A percentile compares a stretch with the other conserved stretches of the same genome.
These are phyloP conservation scores for Boletus tylopilopsis DNA, from an alignment of 768 basidiomycete species.

Conservation along the genomic window DNA sequence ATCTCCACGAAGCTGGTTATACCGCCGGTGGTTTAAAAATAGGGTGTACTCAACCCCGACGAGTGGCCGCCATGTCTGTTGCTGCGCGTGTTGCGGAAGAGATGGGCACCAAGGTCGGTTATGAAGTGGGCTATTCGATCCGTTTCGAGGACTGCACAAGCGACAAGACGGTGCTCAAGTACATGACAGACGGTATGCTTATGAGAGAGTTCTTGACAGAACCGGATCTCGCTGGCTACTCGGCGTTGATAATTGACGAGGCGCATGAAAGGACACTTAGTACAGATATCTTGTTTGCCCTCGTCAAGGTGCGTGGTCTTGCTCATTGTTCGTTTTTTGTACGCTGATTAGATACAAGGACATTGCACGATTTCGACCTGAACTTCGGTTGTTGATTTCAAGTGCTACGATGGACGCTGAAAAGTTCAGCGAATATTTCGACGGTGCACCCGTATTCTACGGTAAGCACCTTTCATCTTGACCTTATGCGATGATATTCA, in stretches of 20 bases:
- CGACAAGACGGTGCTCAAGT: slow-evolving; percentile 98
- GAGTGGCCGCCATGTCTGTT: slow-evolving; percentile 99
- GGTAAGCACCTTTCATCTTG: slow-evolving; percentile 43
- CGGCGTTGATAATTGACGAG: slow-evolving; percentile 95
- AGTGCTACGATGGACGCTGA: slow-evolving; percentile 97
- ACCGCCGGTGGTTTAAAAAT: slow-evolving; percentile 84
- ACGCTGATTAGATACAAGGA: slow-evolving; percentile 47
- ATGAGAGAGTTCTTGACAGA: slow-evolving; percentile 96
- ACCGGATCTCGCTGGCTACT: slow-evolving; percentile 92
- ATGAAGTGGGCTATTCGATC: slow-evolving; percentile 99
- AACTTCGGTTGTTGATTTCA: slow-evolving; percentile 89
- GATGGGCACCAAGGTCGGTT: slow-evolving; percentile 95
- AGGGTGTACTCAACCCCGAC: slow-evolving; percentile 91
- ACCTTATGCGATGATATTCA: slow-evolving; percentile 2
- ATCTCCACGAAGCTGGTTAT: slow-evolving; percentile 96
- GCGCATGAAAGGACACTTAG: slow-evolving; percentile 97
- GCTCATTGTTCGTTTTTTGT: slow-evolving; percentile 4
- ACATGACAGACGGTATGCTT: slow-evolving; percentile 99
- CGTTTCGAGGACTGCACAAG: slow-evolving; percentile 99
- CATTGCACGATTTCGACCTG: slow-evolving; percentile 94
- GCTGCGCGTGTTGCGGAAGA: slow-evolving; percentile 99
- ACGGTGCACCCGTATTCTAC: slow-evolving; percentile 92
- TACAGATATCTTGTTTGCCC: slow-evolving; percentile 97
- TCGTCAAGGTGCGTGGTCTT: slow-evolving; percentile 80
- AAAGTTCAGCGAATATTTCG: slow-evolving; percentile 97